These are phyloP conservation scores for Xenoacremonium recifei DNA, from an alignment of 2,329 filamentous ascomycete species.

Conservation along the genomic window DNA sequence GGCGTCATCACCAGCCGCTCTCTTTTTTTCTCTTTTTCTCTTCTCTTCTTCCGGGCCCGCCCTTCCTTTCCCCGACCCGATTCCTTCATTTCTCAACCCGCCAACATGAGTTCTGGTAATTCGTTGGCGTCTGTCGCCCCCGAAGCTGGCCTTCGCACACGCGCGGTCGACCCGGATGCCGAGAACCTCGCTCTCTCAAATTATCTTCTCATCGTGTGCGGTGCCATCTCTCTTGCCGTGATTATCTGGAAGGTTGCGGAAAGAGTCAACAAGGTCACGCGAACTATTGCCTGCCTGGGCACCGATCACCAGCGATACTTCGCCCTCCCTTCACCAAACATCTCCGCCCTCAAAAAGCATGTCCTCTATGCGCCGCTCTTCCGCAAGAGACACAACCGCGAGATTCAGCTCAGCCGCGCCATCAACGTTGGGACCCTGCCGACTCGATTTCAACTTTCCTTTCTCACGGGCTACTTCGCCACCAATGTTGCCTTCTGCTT, in stretches of 20 bases:
- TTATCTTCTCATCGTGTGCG: slow-evolving; percentile 63
- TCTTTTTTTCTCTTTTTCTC: slow-evolving; percentile 1
- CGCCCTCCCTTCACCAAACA: slow-evolving; percentile 51
- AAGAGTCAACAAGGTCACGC: slow-evolving; percentile 64
- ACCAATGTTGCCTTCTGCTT: slow-evolving; percentile 68
- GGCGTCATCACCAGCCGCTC: no score
- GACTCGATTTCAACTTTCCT: slow-evolving; percentile 57
- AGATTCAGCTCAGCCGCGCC: slow-evolving; percentile 58
- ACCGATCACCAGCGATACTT: slow-evolving; percentile 83
- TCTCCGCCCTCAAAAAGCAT: slow-evolving; percentile 70
- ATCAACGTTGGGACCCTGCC: slow-evolving; percentile 59
- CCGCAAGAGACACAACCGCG: slow-evolving; percentile 63
- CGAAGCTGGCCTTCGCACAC: slow-evolving; percentile 9
- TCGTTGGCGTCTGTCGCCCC: slow-evolving; percentile 14
- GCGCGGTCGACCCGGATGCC: not conserved
- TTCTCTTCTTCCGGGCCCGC: slow-evolving; percentile 1
- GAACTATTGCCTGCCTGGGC: slow-evolving; percentile 72
- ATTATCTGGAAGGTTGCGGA: slow-evolving; percentile 65
- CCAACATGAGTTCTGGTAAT: slow-evolving; percentile 24
- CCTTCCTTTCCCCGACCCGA: slow-evolving; percentile 4
- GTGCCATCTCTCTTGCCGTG: slow-evolving; percentile 60
- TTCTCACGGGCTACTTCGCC: slow-evolving; percentile 53
- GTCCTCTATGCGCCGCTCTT: slow-evolving; percentile 66
- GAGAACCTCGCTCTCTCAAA: slow-evolving; percentile 53
- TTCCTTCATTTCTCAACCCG: slow-evolving; percentile 5